Conservation (phyloP, 176 grass and related monocot genomes). For the Lolium perenne region DNA sequence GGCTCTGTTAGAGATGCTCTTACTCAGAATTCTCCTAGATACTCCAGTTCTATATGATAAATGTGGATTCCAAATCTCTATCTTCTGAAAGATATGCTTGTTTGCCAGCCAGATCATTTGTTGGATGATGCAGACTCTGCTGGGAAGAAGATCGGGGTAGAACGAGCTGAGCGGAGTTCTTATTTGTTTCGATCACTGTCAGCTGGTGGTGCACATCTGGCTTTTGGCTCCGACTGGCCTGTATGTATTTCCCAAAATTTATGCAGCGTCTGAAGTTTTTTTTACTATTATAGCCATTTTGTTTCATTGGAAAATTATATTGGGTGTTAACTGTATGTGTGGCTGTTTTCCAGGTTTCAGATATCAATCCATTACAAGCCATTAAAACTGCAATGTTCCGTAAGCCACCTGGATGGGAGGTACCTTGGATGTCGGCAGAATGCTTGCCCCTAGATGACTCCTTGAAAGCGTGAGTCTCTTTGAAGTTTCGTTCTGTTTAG, state of each 20-base stretch:
- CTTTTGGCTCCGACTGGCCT: constrained; percentile 99
- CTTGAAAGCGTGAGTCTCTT: constrained; percentile 71
- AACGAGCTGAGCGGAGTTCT: constrained; percentile 63
- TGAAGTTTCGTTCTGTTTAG: not conserved
- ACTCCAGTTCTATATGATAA: not conserved
- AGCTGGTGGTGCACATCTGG: constrained; percentile 57
- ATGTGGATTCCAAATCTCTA: not conserved
- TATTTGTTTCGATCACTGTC: constrained; percentile 69
- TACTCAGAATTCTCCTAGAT: not conserved
- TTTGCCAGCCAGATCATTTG: constrained; percentile 83
- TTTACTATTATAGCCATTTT: too few species aligned
- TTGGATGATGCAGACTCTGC: constrained; percentile 66
- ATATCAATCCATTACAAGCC: constrained; percentile 79
- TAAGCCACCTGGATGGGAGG: constrained; percentile 64
- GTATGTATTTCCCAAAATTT: constrained; percentile 37
- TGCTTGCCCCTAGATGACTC: constrained; percentile 66
- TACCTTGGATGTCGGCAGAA: constrained; percentile 74
- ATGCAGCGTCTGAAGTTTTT: too few species aligned
- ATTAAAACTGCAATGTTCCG: constrained; percentile 66
- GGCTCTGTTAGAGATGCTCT: too few species aligned
- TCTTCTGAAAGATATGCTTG: constrained; percentile 15
- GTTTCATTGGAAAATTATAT: too few species aligned
- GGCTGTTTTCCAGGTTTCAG: constrained; percentile 62
- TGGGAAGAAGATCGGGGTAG: constrained; percentile 66
- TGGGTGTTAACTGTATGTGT: not conserved